Percentiles rank a stretch among this genome's conserved stretches.
Evolutionary conservation across 208 protist genomes (phyloP).

Genomic region (Trypanosoma theileri): DNA sequence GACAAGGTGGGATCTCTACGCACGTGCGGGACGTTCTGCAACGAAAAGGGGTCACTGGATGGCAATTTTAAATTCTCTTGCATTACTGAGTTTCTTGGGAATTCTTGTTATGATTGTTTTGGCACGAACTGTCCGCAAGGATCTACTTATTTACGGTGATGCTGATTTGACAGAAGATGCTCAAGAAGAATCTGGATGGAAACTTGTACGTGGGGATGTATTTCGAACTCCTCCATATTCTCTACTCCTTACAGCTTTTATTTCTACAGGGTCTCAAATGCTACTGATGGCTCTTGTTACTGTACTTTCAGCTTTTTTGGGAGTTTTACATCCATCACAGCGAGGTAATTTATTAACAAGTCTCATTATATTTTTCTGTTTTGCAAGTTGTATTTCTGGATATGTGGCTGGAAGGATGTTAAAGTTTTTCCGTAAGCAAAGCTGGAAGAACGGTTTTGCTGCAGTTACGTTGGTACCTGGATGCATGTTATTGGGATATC

Average conservation of each 20-base stretch:
- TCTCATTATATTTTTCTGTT: constrained; percentile 66
- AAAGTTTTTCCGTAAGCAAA: constrained; percentile 77
- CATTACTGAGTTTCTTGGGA: constrained; percentile 94
- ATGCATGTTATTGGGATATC: constrained; percentile 38
- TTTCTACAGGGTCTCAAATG: constrained; percentile 93
- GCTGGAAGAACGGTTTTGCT: constrained; percentile 83
- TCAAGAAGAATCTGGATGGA: constrained; percentile 92
- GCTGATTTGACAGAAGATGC: constrained; percentile 43
- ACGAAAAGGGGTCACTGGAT: constrained; percentile 90
- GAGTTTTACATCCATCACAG: constrained; percentile 88
- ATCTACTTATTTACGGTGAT: constrained; percentile 81
- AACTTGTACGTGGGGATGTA: constrained; percentile 96
- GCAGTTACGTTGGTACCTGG: constrained; percentile 55
- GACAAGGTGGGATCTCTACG: constrained; percentile 93
- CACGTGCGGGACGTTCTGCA: constrained; percentile 34
- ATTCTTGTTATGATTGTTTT: constrained; percentile 95
- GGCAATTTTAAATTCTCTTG: constrained; percentile 93
- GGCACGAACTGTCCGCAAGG: constrained; percentile 92
- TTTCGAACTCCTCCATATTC: constrained; percentile 89
- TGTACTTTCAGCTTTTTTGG: constrained; percentile 80
- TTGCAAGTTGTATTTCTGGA: constrained; percentile 76
- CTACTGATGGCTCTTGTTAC: constrained; percentile 64
- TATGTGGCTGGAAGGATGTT: constrained; percentile 87
- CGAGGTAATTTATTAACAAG: constrained; percentile 88
- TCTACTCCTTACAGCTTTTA: constrained; percentile 75